Conservation (phyloP, 2,329 filamentous ascomycete genomes). For the Lachnellula occidentalis region DNA sequence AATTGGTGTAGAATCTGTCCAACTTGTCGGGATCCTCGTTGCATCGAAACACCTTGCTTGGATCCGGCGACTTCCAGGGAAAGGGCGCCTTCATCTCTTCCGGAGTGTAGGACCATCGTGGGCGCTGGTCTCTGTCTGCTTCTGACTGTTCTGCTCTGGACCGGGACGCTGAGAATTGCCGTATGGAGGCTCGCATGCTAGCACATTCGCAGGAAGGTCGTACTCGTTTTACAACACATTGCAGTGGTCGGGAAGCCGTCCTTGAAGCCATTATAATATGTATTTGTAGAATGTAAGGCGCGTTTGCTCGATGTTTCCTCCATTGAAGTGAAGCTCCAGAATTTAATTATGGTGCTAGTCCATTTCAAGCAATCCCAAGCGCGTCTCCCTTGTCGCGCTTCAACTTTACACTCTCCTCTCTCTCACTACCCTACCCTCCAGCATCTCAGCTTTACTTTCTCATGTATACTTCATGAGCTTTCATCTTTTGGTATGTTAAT, state of each 20-base stretch:
- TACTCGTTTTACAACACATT: constrained; percentile 30
- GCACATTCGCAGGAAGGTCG: constrained; percentile 25
- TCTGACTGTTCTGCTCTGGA: constrained; percentile 26
- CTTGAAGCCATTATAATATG: constrained; percentile 41
- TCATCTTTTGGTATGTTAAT: constrained; percentile 20
- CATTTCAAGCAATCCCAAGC: constrained; percentile 10
- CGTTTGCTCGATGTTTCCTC: not conserved
- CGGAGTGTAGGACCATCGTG: constrained; percentile 69
- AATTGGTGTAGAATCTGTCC: constrained; percentile 69
- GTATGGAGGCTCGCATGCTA: constrained; percentile 13
- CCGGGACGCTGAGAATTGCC: constrained; percentile 24
- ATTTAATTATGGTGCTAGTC: constrained; percentile 20
- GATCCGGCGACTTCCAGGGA: constrained; percentile 52
- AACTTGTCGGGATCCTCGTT: constrained; percentile 71
- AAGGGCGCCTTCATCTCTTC: constrained; percentile 61
- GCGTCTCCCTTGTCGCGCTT: constrained; percentile 9
- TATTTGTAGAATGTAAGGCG: not conserved
- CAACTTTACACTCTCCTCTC: not conserved
- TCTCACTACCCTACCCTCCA: not conserved
- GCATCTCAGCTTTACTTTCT: constrained; percentile 1
- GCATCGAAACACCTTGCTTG: constrained; percentile 53
- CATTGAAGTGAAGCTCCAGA: constrained; percentile 5
- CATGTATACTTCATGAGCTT: constrained; percentile 9
- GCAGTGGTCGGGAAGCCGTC: constrained; percentile 37
- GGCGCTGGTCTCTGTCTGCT: constrained; percentile 35